A percentile compares a stretch with the other conserved stretches of the same genome.
Evolutionary conservation across 495 filamentous ascomycete species (phyloP).

Genomic region (Corynascus novoguineensis): DNA sequence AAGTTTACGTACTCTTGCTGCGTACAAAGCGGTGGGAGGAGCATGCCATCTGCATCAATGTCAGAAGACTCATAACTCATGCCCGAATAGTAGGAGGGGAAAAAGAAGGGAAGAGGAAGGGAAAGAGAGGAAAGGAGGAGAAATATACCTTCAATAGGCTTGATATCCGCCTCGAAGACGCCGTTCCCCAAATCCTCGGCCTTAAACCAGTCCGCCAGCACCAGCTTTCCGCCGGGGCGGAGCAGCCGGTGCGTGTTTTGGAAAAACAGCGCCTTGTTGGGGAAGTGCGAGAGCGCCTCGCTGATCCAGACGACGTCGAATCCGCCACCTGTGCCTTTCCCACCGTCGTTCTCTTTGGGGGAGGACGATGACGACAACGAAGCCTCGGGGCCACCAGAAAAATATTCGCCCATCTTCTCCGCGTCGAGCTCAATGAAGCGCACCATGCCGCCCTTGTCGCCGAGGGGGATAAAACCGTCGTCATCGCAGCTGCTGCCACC

Average conservation of each 20-base stretch:
- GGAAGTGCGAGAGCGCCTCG: conserved; percentile 54
- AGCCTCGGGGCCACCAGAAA: too few species aligned
- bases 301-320: conserved; percentile 57
- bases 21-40: conserved; percentile 49
- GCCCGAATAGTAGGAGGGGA: neutral
- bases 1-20: conserved; percentile 45
- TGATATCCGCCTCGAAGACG: conserved; percentile 47
- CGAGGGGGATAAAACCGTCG: conserved; percentile 31
- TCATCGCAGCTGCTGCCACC: neutral
- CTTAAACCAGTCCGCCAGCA: conserved; percentile 55
- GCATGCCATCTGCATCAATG: conserved; percentile 44
- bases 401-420: conserved; percentile 52
- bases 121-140: neutral
- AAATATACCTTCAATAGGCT: conserved; percentile 47
- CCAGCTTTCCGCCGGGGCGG: conserved; percentile 38
- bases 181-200: conserved; percentile 37
- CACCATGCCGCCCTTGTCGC: conserved; percentile 35
- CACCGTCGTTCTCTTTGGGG: neutral
- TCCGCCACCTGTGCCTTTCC: conserved; percentile 10
- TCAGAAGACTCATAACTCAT: neutral
- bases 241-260: conserved; percentile 42
- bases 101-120: neutral
- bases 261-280: conserved; percentile 53
- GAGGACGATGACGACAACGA: neutral
- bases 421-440: conserved; percentile 53